A percentile compares a stretch with the other conserved stretches of the same genome.
Conservation (phyloP, 2,329 filamentous ascomycete species). For the Lecanoromycetidae sp. region DNA sequence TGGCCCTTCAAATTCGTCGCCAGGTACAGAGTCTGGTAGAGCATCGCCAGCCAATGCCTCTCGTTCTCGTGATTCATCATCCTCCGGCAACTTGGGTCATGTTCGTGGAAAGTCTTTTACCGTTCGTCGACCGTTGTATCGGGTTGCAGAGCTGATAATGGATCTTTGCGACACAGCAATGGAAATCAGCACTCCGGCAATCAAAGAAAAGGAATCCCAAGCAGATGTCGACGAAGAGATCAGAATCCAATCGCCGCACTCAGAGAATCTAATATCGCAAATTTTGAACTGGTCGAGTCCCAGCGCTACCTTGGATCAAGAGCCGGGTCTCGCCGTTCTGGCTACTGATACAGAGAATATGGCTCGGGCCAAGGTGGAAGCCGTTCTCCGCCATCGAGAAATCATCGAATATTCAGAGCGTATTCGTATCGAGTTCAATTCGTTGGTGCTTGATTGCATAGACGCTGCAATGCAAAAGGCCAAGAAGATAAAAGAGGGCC, state of each 20-base stretch:
- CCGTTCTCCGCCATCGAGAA: conserved; percentile 77
- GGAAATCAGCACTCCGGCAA: conserved; percentile 84
- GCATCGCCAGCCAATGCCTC: conserved; percentile 53
- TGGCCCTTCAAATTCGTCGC: conserved; percentile 60
- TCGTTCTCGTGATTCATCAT: conserved; percentile 56
- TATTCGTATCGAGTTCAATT: conserved; percentile 84
- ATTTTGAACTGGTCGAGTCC: conserved; percentile 95
- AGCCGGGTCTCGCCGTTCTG: conserved; percentile 76
- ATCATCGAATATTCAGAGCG: conserved; percentile 95
- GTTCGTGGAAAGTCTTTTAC: conserved; percentile 77
- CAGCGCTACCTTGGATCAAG: conserved; percentile 79
- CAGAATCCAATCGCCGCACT: conserved; percentile 87
- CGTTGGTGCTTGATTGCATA: conserved; percentile 90
- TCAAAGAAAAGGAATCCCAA: conserved; percentile 67
- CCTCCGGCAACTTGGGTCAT: conserved; percentile 62
- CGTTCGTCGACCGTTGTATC: conserved; percentile 72
- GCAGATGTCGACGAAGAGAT: conserved; percentile 55
- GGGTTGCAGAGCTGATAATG: conserved; percentile 87
- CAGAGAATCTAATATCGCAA: conserved; percentile 86
- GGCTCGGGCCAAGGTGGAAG: conserved; percentile 80
- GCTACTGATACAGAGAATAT: conserved; percentile 80
- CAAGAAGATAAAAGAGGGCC: conserved; percentile 71
- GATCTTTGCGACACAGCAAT: conserved; percentile 92
- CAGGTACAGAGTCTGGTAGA: conserved; percentile 58
- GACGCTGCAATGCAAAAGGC: conserved; percentile 84